Conservation (phyloP, 192 early-diverging fungal genomes). For the Coemansia javaensis region DNA sequence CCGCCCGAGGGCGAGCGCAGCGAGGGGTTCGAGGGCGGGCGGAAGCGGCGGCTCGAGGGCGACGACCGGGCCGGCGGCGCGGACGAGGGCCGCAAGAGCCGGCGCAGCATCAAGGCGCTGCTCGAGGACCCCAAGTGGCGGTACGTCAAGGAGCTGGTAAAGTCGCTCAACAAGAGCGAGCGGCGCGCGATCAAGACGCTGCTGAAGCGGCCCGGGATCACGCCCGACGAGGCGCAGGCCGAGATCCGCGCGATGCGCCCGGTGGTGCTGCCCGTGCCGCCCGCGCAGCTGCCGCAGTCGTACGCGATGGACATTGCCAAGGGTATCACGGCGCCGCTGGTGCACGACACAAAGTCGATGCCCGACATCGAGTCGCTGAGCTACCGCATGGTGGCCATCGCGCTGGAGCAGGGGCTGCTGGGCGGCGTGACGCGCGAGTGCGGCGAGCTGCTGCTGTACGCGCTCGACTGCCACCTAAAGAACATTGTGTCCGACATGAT, state of each 20-base stretch:
- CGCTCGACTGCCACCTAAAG: constrained; percentile 67
- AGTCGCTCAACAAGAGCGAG: constrained; percentile 64
- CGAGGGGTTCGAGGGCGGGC: constrained; percentile 51
- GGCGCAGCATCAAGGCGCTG: constrained; percentile 50
- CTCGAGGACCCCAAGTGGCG: constrained; percentile 51
- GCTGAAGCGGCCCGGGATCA: constrained; percentile 49
- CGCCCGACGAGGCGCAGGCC: constrained; percentile 28
- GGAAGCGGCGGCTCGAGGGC: constrained; percentile 30
- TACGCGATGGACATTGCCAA: constrained; percentile 59
- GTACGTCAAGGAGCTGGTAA: constrained; percentile 65
- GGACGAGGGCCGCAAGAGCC: constrained; percentile 39
- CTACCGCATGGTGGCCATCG: constrained; percentile 63
- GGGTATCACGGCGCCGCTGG: constrained; percentile 64
- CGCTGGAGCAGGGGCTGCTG: constrained; percentile 61
- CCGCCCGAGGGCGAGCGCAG: constrained; percentile 59
- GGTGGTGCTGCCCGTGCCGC: constrained; percentile 46
- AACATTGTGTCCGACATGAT: constrained; percentile 64
- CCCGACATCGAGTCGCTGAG: constrained; percentile 61
- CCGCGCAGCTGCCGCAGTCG: constrained; percentile 51
- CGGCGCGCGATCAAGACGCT: constrained; percentile 61
- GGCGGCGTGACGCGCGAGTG: constrained; percentile 60
- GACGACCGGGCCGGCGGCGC: constrained; percentile 3
- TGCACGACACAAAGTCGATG: constrained; percentile 60
- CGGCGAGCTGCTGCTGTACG: constrained; percentile 61
- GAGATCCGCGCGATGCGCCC: constrained; percentile 45